Evolutionary conservation across 2,329 filamentous ascomycete genomes (phyloP).

Genomic region (Talaromyces sp.): DNA sequence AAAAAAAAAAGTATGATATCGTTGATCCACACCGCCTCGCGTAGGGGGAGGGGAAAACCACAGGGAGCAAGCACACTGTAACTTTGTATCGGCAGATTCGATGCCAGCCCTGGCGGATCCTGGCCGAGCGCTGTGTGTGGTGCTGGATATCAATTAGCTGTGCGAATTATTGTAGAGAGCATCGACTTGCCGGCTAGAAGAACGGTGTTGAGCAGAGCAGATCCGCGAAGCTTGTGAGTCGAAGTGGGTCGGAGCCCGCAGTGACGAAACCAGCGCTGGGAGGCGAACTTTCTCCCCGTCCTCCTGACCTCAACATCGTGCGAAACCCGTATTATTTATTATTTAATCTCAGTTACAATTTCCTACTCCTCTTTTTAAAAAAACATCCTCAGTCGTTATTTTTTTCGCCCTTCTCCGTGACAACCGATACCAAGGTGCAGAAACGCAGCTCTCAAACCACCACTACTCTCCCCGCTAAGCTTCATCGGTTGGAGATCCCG

Average conservation of each 20-base stretch:
- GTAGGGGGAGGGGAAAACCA: too few species aligned
- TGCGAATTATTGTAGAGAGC: background rate
- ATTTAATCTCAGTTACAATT: background rate
- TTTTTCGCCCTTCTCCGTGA: background rate
- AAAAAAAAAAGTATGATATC: background rate
- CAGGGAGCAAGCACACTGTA: background rate
- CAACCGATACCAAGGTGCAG: background rate
- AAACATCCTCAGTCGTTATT: background rate
- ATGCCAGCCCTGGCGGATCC: background rate
- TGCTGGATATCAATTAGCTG: background rate
- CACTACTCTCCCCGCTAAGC: background rate
- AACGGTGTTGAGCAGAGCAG: background rate
- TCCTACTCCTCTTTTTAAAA: background rate
- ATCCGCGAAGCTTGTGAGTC: background rate
- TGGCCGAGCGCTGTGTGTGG: background rate
- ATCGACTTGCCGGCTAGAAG: background rate
- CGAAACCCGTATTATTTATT: background rate
- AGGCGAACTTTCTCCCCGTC: constrained; percentile 19
- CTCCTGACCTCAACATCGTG: background rate
- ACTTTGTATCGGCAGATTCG: background rate
- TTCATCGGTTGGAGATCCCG: background rate
- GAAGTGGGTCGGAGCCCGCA: background rate
- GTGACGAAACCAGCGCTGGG: background rate
- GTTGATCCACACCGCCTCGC: background rate
- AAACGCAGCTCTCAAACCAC: background rate